Evolutionary conservation across 441 rosid genomes (phyloP).

Genomic region (Corymbia calophylla): DNA sequence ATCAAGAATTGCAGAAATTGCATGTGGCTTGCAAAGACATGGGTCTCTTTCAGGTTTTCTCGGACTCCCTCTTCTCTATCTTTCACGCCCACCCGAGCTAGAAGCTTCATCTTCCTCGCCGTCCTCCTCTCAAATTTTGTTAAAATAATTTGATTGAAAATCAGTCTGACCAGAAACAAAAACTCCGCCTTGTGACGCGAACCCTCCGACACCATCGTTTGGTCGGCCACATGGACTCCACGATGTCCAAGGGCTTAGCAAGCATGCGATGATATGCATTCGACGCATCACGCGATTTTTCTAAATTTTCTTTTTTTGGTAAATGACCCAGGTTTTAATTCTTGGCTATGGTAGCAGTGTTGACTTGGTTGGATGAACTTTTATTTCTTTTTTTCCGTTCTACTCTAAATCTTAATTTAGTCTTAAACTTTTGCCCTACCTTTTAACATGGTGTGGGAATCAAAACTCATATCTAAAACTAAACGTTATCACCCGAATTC

Average conservation of each 20-base stretch:
- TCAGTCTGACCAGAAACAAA: not conserved
- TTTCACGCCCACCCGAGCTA: not conserved
- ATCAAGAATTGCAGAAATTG: slow-evolving; percentile 28
- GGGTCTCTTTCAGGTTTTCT: slow-evolving; percentile 41
- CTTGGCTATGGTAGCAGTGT: not conserved
- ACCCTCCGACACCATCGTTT: not conserved
- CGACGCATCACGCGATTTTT: not conserved
- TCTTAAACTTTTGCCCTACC: no score
- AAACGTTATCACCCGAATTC: no score
- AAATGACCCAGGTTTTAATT: not conserved
- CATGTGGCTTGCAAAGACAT: slow-evolving; percentile 37
- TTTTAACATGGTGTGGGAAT: no score
- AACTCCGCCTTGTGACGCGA: not conserved
- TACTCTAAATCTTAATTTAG: no score
- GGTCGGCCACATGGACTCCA: not conserved
- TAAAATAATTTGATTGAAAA: not conserved
- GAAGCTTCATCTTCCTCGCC: not conserved
- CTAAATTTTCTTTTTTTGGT: not conserved
- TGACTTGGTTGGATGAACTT: not conserved
- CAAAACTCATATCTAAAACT: no score
- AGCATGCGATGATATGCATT: not conserved
- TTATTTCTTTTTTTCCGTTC: no score
- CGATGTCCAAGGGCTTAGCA: not conserved
- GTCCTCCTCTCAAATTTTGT: not conserved
- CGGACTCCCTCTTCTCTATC: not conserved